Base-by-base conservation (phyloP, 352 stramenopile genomes). In the Globisporangium alternatum region DNA sequence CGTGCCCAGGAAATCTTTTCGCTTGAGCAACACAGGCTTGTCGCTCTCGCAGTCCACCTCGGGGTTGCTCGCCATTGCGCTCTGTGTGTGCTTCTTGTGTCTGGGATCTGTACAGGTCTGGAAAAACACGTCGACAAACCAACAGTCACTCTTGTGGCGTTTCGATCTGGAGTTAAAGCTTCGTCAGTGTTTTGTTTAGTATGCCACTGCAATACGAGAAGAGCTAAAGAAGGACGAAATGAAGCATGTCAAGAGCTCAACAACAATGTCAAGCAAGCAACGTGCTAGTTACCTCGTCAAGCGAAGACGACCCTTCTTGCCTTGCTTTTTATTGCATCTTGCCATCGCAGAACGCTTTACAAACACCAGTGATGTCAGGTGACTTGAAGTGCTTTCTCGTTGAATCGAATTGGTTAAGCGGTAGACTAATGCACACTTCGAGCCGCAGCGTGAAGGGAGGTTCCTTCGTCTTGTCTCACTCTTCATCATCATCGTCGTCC, bases 1-100 rank as follows among this genome's bases (percentile, higher is more conserved):
- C 28, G 71, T 87, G 10, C 66, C 70, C 19, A 93, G 66, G 56
- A 90, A 93, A 64, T 93, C 84, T 52, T 92, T 90, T 30, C 84
- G 80, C 72, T 93, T 93, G n/a, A 90, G 62, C 28, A 87, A 37
- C 33, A 68, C 57, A 41, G 71, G 73, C 52, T 67, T 78, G 30
- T 71, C 70, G 13, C 68, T 65, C 39, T 81, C 68, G 21, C 39
- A 60, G 60, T 80, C 74, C 22, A 75, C 58, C 56, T 83, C 71
- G 6, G 71, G 75, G 19, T 65, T 76, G 45, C 51, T 77, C 10
- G 75, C 56, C 78, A 83, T 88, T 53, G 53, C 28, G 5, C 17
- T 44, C 33, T 31, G 10, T 48, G 19, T 5, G n/a, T 22, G 30
- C 30, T 41, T 30, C 39, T 44, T 22, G 9, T 33, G 21, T 39